Evolutionary conservation across 2,329 filamentous ascomycete species (phyloP), one percentile per base, ranked within the genome.

Genomic region (Fusarium marasasianum): DNA sequence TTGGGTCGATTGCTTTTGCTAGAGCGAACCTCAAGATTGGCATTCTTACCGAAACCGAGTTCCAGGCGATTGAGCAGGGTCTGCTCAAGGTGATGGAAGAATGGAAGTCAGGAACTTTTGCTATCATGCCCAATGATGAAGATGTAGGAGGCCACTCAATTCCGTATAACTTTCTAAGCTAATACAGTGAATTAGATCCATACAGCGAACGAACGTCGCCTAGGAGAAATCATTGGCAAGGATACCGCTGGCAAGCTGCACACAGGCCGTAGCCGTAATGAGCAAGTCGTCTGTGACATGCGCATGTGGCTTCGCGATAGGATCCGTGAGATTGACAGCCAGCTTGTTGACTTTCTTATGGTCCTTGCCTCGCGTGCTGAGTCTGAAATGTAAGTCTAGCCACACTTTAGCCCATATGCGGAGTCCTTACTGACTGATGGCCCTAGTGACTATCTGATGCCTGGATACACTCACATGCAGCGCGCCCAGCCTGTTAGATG

Each of bases 221-320:
- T 94, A 5, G 92, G 93, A 58, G 95, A 98, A 85, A 88, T 98
- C 72, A 95, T 54, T 5, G 51, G 51, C 7, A 54, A 54, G 24
- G 51, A 54, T 4, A 54, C 93, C 65, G 94, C 92, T 2, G 94
- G 95, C 31, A 98, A 98, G 86, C 89, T 98, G 66, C 95, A 98
- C 84, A 98, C 95, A 6, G 92, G 92, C 48, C 92, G 95, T 59
- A 95, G 92, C 82, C 90, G 95, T 77, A 98, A 98, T 80, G 95
- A 98, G 84, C 95, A 98, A 84, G 91, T 97, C 64, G 94, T 92
- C 54, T 95, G 92, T 29, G 94, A 97, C 79, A 96, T 98, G 93
- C 91, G 94, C 70, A 86, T 98, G 81, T 98, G 94, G 94, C 84
- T 97, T 72, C 89, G 94, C 48, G 91, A 95, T 73, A 88, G 93